Conservation (phyloP, 2,329 filamentous ascomycete species). For the Ophiostoma novo-ulmi region DNA sequence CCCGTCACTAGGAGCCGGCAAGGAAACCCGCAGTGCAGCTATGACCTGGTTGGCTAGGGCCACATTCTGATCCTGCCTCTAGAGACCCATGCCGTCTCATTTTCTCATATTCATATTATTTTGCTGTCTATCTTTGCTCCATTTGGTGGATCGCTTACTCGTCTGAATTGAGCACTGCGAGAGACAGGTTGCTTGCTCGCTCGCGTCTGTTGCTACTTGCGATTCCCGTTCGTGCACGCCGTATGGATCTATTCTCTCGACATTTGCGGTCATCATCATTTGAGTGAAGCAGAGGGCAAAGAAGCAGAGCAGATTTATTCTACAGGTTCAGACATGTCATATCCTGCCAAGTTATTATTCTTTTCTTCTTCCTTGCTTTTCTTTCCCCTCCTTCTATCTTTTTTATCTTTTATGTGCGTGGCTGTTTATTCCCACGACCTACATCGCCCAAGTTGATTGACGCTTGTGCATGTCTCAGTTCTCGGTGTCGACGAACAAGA, state of each 20-base stretch:
- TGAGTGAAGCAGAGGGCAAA: not conserved
- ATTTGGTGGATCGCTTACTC: not conserved
- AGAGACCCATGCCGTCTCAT: not conserved
- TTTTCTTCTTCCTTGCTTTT: not conserved
- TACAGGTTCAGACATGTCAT: not conserved
- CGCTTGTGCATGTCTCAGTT: not conserved
- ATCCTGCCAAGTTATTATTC: not conserved
- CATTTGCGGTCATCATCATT: not conserved
- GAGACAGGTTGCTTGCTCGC: not conserved
- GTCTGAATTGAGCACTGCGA: no score
- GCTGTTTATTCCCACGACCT: not conserved
- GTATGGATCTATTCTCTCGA: not conserved
- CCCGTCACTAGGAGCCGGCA: conserved; percentile 4
- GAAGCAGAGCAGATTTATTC: not conserved
- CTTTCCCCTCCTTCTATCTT: not conserved
- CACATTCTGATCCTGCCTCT: conserved; percentile 19
- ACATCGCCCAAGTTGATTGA: not conserved
- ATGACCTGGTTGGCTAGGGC: conserved; percentile 18
- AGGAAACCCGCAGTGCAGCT: not conserved
- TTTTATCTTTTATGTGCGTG: not conserved
- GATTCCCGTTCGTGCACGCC: not conserved
- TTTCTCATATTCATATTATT: not conserved
- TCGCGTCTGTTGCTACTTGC: not conserved
- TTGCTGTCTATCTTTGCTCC: not conserved
- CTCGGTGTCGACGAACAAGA: not conserved